Evolutionary conservation across 208 protist species (phyloP), one percentile per base, ranked within the genome.

Genomic region (Leishmania amazonensis): DNA sequence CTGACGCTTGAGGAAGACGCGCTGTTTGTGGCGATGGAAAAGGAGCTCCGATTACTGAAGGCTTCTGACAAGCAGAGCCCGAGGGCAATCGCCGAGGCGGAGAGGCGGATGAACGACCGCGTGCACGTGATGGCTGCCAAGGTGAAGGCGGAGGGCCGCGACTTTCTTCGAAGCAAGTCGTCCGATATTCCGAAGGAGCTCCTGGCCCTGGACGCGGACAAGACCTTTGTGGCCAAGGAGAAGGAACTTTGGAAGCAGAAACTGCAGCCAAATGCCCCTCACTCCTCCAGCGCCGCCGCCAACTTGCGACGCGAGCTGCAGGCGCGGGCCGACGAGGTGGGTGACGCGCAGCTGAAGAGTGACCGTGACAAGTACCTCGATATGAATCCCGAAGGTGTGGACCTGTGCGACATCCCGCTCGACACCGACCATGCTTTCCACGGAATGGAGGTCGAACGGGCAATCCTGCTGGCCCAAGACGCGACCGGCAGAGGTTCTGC

Each of bases 1-100:
- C 81, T 94, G 15, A 86, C 90, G 19, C 89, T 95, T 68, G 88
- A 92, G 64, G 85, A 81, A 11, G 93, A 96, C 58, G 73, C 86
- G 17, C 80, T 80, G n/a, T 96, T 96, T 85, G 58, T 67, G 60
- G 70, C 79, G 13, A 72, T 86, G 57, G 93, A 96, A 83, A 90
- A 89, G 84, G 89, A 96, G 38, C 86, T 92, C 15, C 90, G 89
- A 58, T 84, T 79, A n/a, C 77, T 86, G 47, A 87, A 90, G 84
- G 83, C 87, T 6, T 73, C 81, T 24, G 73, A 87, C 2, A 84
- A 86, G 70, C 73, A 57, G 53, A 90, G 88, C 64, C 78, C 57
- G 19, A 74, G 21, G 17, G 84, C 83, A 21, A 87, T 94, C 40
- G 75, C 78, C 13, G 88, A 93, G 51, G 70, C 81, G 42, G 64